Evolutionary conservation across 1,284 basidiomycete species (phyloP).

Genomic region (Agaricales sp.): DNA sequence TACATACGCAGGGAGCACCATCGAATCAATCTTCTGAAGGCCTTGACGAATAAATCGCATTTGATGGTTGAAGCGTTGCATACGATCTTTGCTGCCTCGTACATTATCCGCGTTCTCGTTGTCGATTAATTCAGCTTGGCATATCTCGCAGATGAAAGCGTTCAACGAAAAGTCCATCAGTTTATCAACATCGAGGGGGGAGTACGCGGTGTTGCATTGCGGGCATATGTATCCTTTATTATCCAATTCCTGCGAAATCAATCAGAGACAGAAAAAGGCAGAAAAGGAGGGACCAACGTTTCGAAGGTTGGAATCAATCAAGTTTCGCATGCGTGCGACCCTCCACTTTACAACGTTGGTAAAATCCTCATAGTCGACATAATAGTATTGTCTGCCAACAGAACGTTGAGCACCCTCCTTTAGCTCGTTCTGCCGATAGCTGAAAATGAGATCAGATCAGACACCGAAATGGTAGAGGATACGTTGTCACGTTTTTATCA

Average conservation of each 20-base stretch:
- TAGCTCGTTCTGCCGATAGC: conserved; percentile 78
- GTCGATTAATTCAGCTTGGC: conserved; percentile 74
- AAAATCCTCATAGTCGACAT: conserved; percentile 91
- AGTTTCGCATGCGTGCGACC: conserved; percentile 87
- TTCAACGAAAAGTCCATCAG: conserved; percentile 62
- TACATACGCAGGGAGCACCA: conserved; percentile 69
- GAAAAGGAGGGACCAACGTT: conserved; percentile 43
- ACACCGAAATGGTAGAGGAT: conserved; percentile 6
- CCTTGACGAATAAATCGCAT: conserved; percentile 83
- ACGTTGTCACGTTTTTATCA: conserved; percentile 71
- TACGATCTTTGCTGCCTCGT: conserved; percentile 80
- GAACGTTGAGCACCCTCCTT: conserved; percentile 77
- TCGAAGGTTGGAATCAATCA: conserved; percentile 80
- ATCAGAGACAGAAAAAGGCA: conserved; percentile 2
- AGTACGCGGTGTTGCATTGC: conserved; percentile 77
- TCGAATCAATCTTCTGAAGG: conserved; percentile 82
- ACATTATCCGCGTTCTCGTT: conserved; percentile 88
- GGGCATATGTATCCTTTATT: conserved; percentile 96
- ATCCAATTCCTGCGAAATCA: conserved; percentile 67
- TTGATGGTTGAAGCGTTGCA: conserved; percentile 92
- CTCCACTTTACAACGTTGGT: conserved; percentile 98
- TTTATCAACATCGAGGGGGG: conserved; percentile 79
- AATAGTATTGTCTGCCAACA: conserved; percentile 85
- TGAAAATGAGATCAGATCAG: conserved; percentile 18
- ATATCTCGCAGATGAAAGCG: conserved; percentile 70